Percentiles rank a stretch among this genome's conserved stretches.
Evolutionary conservation across 441 rosid species (phyloP).

Genomic region (Arabidopsis lyrata): DNA sequence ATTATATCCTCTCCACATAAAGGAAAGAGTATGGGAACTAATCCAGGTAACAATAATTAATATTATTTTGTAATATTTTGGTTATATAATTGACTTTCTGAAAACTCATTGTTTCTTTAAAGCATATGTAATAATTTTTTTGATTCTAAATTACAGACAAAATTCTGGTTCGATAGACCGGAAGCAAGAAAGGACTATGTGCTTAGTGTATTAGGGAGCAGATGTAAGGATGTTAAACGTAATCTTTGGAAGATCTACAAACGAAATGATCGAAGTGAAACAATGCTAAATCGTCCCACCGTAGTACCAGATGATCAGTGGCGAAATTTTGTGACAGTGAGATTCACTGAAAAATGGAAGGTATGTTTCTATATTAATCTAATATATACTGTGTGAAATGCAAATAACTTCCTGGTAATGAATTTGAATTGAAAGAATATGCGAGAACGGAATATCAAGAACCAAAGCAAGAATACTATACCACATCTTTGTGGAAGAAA

Average conservation of each 20-base stretch:
- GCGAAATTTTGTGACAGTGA: background rate
- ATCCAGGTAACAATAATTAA: background rate
- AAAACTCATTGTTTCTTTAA: too few relatives aligned
- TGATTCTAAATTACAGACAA: background rate
- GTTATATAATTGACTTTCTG: background rate
- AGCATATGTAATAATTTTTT: too few relatives aligned
- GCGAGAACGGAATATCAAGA: background rate
- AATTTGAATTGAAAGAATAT: too few relatives aligned
- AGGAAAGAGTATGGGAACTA: background rate
- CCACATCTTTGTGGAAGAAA: background rate
- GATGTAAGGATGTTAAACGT: background rate
- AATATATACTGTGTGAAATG: too few relatives aligned
- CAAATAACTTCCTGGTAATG: too few relatives aligned
- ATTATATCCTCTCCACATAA: background rate
- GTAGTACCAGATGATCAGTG: background rate
- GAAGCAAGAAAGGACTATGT: background rate
- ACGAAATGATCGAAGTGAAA: background rate
- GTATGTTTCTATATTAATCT: background rate
- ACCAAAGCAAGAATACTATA: background rate
- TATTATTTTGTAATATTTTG: background rate
- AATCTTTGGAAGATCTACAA: background rate
- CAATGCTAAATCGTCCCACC: background rate
- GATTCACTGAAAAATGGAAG: conserved; percentile 12
- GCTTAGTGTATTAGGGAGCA: background rate
- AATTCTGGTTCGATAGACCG: background rate